Percentiles rank a stretch among this genome's conserved stretches.
Conservation (phyloP, 1,284 basidiomycete species). For the Leccinum solheimii region DNA sequence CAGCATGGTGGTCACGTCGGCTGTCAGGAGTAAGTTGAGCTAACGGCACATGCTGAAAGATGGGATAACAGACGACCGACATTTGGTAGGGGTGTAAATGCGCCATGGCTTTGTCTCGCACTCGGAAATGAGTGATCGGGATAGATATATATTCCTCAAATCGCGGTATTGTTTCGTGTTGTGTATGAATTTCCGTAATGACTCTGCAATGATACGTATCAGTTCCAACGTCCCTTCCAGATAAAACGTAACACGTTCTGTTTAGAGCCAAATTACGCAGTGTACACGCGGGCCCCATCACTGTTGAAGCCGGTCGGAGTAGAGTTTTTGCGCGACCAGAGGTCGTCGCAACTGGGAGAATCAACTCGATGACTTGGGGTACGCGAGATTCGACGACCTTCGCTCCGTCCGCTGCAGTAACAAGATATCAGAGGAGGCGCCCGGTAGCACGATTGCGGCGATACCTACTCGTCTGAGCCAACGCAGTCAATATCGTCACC, state of each 20-base stretch:
- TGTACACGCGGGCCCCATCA: constrained; percentile 17
- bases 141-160: constrained; percentile 21
- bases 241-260: background rate
- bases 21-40: constrained; percentile 7
- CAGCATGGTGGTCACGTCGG: constrained; percentile 12
- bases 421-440: background rate
- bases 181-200: background rate
- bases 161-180: constrained; percentile 8
- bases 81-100: constrained; percentile 21
- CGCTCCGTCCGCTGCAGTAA: constrained; percentile 17
- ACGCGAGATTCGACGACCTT: constrained; percentile 8
- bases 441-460: background rate
- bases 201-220: background rate
- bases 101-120: constrained; percentile 19
- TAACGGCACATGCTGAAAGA: background rate
- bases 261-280: background rate
- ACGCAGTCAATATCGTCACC: constrained; percentile 23
- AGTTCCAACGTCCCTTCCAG: background rate
- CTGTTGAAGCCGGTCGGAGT: constrained; percentile 14
- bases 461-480: constrained; percentile 24
- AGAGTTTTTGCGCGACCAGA: background rate
- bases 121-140: constrained; percentile 18
- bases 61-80: constrained; percentile 8
- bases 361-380: constrained; percentile 19
- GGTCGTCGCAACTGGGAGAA: constrained; percentile 10